Percentiles rank a stretch among this genome's conserved stretches.
Conservation (phyloP, 148 eudicot genomes). For the Amaranthus cruentus region DNA sequence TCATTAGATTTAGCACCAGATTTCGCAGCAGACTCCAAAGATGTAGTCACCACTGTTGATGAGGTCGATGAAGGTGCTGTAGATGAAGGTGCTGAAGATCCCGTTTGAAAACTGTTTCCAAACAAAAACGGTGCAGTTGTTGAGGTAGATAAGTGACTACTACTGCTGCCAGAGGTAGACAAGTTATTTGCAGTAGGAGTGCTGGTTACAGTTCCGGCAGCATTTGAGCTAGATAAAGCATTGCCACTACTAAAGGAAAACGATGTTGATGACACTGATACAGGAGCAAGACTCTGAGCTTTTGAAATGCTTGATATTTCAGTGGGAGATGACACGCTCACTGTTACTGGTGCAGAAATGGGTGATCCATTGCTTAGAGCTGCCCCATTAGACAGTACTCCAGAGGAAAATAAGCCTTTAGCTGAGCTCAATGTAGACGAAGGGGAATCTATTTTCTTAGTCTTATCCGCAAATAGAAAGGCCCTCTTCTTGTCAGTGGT, state of each 20-base stretch:
- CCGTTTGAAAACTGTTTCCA: constrained; percentile 26
- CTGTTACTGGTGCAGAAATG: constrained; percentile 31
- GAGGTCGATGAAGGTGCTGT: constrained; percentile 4
- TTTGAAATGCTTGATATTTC: constrained; percentile 24
- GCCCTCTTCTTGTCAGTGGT: constrained; percentile 23
- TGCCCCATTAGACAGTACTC: constrained; percentile 23
- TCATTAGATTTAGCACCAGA: constrained; percentile 26
- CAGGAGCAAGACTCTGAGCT: constrained; percentile 17
- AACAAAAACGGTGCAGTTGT: constrained; percentile 21
- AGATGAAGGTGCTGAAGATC: constrained; percentile 29
- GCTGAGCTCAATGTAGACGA: constrained; percentile 25
- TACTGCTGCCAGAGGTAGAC: constrained; percentile 16
- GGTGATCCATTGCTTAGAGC: constrained; percentile 27
- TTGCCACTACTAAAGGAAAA: constrained; percentile 30
- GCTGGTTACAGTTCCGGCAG: constrained; percentile 14
- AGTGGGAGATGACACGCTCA: constrained; percentile 24
- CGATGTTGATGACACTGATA: background rate
- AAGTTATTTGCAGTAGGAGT: constrained; percentile 4
- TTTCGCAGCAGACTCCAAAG: constrained; percentile 21
- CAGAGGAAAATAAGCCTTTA: constrained; percentile 24
- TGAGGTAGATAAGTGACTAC: constrained; percentile 19
- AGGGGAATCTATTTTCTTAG: constrained; percentile 22
- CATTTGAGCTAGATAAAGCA: constrained; percentile 10
- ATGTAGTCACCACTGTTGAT: constrained; percentile 19
- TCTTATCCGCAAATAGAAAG: constrained; percentile 5